Evolutionary conservation across 352 stramenopile species (phyloP).

Genomic region (Phytopythium vexans): DNA sequence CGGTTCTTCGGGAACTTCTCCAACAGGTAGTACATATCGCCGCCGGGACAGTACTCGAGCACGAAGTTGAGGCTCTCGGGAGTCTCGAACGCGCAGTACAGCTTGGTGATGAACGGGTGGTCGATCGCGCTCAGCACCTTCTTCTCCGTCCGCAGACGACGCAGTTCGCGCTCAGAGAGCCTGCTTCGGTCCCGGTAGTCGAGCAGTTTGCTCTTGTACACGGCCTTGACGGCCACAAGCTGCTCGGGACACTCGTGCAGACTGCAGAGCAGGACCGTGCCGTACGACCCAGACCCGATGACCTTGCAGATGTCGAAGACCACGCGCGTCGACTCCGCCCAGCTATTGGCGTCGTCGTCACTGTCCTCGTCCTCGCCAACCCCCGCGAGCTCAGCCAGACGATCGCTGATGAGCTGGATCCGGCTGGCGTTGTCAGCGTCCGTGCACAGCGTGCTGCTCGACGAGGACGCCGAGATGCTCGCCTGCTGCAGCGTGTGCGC

Average conservation of each 20-base stretch:
- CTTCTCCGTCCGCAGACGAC: slow-evolving; percentile 94
- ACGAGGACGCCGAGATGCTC: slow-evolving; percentile 47
- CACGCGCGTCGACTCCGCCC: slow-evolving; percentile 19
- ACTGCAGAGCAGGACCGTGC: slow-evolving; percentile 64
- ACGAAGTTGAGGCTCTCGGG: slow-evolving; percentile 96
- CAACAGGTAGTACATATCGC: slow-evolving; percentile 95
- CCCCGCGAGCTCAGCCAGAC: slow-evolving; percentile 12
- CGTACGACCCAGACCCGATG: slow-evolving; percentile 76
- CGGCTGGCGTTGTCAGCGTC: slow-evolving; percentile 19
- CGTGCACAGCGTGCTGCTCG: slow-evolving; percentile 40
- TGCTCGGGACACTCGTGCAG: slow-evolving; percentile 33
- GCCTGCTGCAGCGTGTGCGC: slow-evolving; percentile 3
- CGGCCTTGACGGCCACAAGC: slow-evolving; percentile 73
- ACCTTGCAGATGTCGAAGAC: slow-evolving; percentile 73
- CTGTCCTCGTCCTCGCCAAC: slow-evolving; percentile 10
- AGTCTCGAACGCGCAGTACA: slow-evolving; percentile 93
- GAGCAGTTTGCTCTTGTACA: slow-evolving; percentile 70
- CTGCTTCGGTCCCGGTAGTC: slow-evolving; percentile 18
- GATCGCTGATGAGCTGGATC: not conserved
- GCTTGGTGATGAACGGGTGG: slow-evolving; percentile 98
- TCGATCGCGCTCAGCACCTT: slow-evolving; percentile 93
- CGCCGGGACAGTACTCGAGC: slow-evolving; percentile 97
- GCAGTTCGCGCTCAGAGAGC: slow-evolving; percentile 35
- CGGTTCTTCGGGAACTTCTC: slow-evolving; percentile 89
- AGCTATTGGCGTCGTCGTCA: slow-evolving; percentile 10